Conservation (phyloP, 2,329 filamentous ascomycete species). For the Fusarium domesticum region DNA sequence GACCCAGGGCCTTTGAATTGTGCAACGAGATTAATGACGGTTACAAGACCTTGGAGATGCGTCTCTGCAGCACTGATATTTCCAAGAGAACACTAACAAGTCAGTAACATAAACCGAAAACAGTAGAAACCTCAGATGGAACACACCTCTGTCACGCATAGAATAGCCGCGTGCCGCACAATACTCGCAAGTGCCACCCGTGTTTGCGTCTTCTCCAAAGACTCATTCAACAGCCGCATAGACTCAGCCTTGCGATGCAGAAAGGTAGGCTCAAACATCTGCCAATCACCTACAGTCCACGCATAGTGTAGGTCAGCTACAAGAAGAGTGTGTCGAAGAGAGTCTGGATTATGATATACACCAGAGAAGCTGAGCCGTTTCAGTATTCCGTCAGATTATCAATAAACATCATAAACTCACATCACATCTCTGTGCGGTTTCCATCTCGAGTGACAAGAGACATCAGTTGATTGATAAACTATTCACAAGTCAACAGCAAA, state of each 20-base stretch:
- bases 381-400: neutral
- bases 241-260: constrained; percentile 23
- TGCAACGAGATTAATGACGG: constrained; percentile 16
- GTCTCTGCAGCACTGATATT: constrained; percentile 19
- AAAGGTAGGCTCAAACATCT: constrained; percentile 19
- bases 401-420: neutral
- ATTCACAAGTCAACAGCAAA: neutral
- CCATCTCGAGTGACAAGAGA: neutral
- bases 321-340: constrained; percentile 20
- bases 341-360: constrained; percentile 18
- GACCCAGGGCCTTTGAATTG: constrained; percentile 2
- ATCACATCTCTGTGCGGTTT: neutral
- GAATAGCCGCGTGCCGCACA: constrained; percentile 17
- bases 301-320: constrained; percentile 22
- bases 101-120: neutral
- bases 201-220: constrained; percentile 8
- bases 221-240: constrained; percentile 15
- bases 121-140: neutral
- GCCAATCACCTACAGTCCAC: constrained; percentile 19
- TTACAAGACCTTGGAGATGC: constrained; percentile 19
- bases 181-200: constrained; percentile 14
- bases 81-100: constrained; percentile 13
- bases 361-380: constrained; percentile 6
- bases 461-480: constrained; percentile 20
- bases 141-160: constrained; percentile 20